Conservation (phyloP, 2,329 filamentous ascomycete genomes). For the Trichoderma afroharzianum region DNA sequence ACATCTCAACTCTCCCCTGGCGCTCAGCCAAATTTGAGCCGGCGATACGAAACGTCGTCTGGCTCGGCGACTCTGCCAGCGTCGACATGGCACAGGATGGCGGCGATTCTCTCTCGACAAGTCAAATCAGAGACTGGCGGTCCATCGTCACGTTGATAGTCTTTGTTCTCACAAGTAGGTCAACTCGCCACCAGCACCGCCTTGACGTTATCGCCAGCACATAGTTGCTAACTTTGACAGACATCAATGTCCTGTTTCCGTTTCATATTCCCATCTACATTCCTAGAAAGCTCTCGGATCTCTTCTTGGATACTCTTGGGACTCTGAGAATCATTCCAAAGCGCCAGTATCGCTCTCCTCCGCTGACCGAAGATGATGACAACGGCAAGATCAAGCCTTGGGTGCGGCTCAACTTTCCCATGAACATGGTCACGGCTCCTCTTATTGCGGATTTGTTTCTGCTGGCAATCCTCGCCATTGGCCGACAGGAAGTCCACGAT, state of each 20-base stretch:
- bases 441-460: conserved; percentile 69
- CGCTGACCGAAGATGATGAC: conserved; percentile 24
- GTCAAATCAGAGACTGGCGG: conserved; percentile 57
- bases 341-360: conserved; percentile 27
- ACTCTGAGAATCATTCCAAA: conserved; percentile 51
- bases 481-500: conserved; percentile 61
- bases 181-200: not conserved
- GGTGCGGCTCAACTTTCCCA: conserved; percentile 54
- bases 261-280: conserved; percentile 62
- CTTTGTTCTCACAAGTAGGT: conserved; percentile 66
- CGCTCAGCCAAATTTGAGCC: not conserved
- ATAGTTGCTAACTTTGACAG: conserved; percentile 36
- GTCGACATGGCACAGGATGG: not conserved
- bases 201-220: not conserved
- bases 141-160: conserved; percentile 68
- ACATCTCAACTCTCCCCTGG: not conserved
- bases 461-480: conserved; percentile 66
- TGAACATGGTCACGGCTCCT: conserved; percentile 70
- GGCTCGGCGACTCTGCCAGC: not conserved
- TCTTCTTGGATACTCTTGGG: conserved; percentile 35
- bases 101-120: conserved; percentile 20
- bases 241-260: conserved; percentile 66
- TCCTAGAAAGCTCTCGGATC: conserved; percentile 48
- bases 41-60: not conserved
- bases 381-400: conserved; percentile 37